These are phyloP conservation scores for Geotrichum siamense DNA, from an alignment of 1,139 yeast genomes.

Conservation along the genomic window DNA sequence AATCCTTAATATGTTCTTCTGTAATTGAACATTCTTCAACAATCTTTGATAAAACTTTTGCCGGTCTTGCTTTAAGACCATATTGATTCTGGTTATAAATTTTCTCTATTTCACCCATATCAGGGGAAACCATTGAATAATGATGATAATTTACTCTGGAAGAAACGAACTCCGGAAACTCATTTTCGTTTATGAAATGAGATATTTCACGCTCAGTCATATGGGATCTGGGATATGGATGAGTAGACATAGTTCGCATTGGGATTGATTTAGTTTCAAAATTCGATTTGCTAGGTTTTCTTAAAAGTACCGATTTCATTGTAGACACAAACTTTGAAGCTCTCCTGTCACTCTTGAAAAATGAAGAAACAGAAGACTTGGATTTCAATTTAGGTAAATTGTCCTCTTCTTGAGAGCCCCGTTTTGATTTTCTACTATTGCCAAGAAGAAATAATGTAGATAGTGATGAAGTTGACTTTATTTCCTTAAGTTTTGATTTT, in stretches of 20 bases:
- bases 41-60: not conserved
- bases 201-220: not conserved
- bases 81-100: not conserved
- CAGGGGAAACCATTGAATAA: not conserved
- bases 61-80: not conserved
- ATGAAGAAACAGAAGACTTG: not conserved
- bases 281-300: not conserved
- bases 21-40: constrained; percentile 4
- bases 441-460: constrained; percentile 1
- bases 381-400: not conserved
- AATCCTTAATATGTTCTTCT: not conserved
- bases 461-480: constrained; percentile 4
- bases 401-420: too few species aligned
- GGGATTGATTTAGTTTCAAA: not conserved
- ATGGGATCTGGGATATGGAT: not conserved
- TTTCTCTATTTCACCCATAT: not conserved
- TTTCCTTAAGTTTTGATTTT: not conserved
- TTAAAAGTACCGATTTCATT: not conserved
- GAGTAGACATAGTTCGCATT: not conserved
- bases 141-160: not conserved
- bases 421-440: not conserved
- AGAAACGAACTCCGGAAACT: constrained; percentile 1
- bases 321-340: not conserved
- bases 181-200: not conserved
- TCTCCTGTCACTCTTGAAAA: not conserved